These are phyloP conservation scores for Xylona heveae DNA, from an alignment of 495 filamentous ascomycete species.

Conservation along the genomic window DNA sequence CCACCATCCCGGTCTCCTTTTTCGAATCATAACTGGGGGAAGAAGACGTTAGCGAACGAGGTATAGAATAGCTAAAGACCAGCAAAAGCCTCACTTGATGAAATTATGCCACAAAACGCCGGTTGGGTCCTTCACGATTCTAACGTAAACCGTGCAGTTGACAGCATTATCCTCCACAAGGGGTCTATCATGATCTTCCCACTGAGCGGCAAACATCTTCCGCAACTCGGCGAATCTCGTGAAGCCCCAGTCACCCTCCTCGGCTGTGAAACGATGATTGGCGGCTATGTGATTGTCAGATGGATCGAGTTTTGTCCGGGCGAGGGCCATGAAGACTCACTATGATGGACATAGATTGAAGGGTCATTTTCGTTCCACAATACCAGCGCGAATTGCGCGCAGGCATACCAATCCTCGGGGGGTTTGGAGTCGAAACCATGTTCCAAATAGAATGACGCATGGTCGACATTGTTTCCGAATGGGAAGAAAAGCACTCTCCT, in stretches of 20 bases:
- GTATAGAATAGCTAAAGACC: not conserved
- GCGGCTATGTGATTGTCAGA: constrained; percentile 16
- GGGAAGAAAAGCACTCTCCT: constrained; percentile 94
- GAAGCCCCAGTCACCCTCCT: constrained; percentile 98
- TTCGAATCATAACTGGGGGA: constrained; percentile 73
- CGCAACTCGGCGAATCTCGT: constrained; percentile 76
- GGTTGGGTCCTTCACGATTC: constrained; percentile 88
- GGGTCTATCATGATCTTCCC: constrained; percentile 45
- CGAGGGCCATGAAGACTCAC: constrained; percentile 14
- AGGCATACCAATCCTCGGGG: constrained; percentile 85
- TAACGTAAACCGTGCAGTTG: constrained; percentile 80
- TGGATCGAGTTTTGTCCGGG: not conserved
- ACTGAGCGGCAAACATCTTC: constrained; percentile 52
- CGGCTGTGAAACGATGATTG: constrained; percentile 80
- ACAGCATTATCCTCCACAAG: constrained; percentile 74
- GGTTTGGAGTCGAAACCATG: constrained; percentile 54
- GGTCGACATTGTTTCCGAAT: constrained; percentile 78
- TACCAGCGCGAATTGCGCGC: constrained; percentile 85
- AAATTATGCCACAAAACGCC: constrained; percentile 99
- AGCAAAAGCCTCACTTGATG: constrained; percentile 36
- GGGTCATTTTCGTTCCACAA: constrained; percentile 87
- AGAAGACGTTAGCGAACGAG: constrained; percentile 8
- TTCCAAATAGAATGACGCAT: constrained; percentile 88
- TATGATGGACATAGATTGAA: constrained; percentile 45
- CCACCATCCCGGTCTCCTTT: constrained; percentile 93